Conservation (phyloP, 2,329 filamentous ascomycete species). For the Apiospora pterosperma region DNA sequence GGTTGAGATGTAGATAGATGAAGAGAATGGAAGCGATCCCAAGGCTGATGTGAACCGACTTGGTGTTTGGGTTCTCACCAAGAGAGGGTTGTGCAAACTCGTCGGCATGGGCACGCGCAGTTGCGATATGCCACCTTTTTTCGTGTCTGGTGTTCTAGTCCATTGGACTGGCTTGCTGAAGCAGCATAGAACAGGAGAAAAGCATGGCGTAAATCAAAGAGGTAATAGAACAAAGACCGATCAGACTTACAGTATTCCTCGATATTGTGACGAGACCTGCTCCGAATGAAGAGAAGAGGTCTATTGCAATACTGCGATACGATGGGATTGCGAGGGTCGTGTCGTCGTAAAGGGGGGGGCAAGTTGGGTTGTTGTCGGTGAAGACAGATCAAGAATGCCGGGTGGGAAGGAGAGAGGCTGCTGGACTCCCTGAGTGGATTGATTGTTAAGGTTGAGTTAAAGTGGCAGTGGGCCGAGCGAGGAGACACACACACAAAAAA, state of each 20-base stretch:
- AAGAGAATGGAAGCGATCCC: not conserved
- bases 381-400: constrained; percentile 20
- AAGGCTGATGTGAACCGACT: not conserved
- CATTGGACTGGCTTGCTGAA: not conserved
- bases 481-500: not conserved
- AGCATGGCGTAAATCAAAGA: not conserved
- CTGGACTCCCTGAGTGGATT: constrained; percentile 4
- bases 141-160: not conserved
- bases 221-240: not conserved
- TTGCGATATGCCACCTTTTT: not conserved
- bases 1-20: not conserved
- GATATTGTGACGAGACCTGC: constrained; percentile 30
- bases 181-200: not conserved
- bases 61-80: not conserved
- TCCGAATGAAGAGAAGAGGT: constrained; percentile 29
- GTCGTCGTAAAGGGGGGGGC: constrained; percentile 25
- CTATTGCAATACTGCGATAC: constrained; percentile 22
- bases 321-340: constrained; percentile 6
- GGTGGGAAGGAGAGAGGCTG: constrained; percentile 4
- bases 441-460: not conserved
- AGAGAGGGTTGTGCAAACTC: not conserved
- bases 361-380: constrained; percentile 30
- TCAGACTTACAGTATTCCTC: not conserved
- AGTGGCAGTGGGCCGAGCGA: constrained; percentile 1
- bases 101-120: not conserved